Evolutionary conservation across 345 rosid genomes (phyloP), one percentile per base, ranked within the genome.

Genomic region (Salix suchowensis): DNA sequence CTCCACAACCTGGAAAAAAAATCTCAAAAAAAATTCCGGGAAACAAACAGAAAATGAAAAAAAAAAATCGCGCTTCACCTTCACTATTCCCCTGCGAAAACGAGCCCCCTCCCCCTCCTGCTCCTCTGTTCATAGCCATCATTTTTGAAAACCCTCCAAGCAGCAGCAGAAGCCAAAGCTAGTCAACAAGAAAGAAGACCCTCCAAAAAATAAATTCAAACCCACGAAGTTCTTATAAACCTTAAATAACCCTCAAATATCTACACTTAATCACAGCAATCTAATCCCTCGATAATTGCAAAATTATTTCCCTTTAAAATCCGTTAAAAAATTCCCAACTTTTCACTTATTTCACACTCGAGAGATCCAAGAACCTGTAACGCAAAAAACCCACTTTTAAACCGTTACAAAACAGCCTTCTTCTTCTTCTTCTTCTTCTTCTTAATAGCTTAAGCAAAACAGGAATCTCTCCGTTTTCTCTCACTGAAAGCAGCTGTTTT

Each of bases 121-220:
- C 62, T 58, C 14, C 64, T 26, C 78, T 89, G 82, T 81, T 88
- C 79, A 84, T 78, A 89, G 88, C 89, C 84, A 82, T 77, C 67
- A 44, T 72, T 78, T 66, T 77, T 67, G 18, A 68, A 70, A 55
- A 71, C 7, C 18, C 72, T 42, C 52, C 75, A 60, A 70, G 74
- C 72, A 52, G 40, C 40, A 39, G 18, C 50, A 37, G 50, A 15
- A 14, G 50, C 64, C 58, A 46, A 70, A 40, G 44, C 12, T 10
- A 10, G 46, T 44, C 74, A 37, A 69, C 39, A 19, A 36, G 13
- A 65, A 34, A 24, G 21, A 74, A 32, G 71, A 61, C 7, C 65
- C 46, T 28, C 74, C 65, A 52, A 48, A 18, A 65, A 72, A 37
- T 54, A 62, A 42, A 44, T 16, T 52, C 72, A 66, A 48, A 37